Conservation (phyloP, 2,329 filamentous ascomycete species). For the Lachnum nothofagi region DNA sequence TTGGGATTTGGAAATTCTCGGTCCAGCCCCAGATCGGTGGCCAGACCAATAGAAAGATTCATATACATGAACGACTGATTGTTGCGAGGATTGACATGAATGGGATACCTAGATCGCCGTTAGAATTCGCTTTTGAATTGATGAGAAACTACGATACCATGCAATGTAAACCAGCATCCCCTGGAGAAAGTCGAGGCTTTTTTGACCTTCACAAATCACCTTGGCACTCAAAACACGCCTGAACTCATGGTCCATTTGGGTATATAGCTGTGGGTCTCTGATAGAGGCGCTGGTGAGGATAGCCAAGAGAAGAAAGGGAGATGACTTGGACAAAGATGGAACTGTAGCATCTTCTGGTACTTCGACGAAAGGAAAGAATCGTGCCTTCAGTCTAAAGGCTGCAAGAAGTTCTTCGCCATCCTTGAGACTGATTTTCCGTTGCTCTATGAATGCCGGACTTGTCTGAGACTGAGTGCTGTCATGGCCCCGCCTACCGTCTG, state of each 20-base stretch:
- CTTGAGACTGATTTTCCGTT: constrained; percentile 19
- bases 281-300: constrained; percentile 27
- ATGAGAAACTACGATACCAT: constrained; percentile 41
- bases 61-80: constrained; percentile 31
- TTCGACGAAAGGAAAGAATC: constrained; percentile 29
- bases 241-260: constrained; percentile 30
- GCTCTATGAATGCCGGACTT: constrained; percentile 12
- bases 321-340: constrained; percentile 21
- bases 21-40: constrained; percentile 31
- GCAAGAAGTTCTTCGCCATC: constrained; percentile 25
- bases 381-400: constrained; percentile 13
- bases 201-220: constrained; percentile 50
- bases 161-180: constrained; percentile 55
- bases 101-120: constrained; percentile 25
- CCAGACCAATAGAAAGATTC: constrained; percentile 32
- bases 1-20: constrained; percentile 19
- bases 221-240: constrained; percentile 26
- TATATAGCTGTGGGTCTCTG: constrained; percentile 21
- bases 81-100: constrained; percentile 27
- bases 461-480: background rate
- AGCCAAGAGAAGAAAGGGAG: constrained; percentile 28
- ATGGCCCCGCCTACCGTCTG: background rate
- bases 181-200: constrained; percentile 52
- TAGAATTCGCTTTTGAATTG: background rate
- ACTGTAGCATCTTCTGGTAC: constrained; percentile 23